A percentile compares a stretch with the other conserved stretches of the same genome.
These are phyloP conservation scores for Cordyceps tenuipes DNA, from an alignment of 2,329 filamentous ascomycete species.

Conservation along the genomic window DNA sequence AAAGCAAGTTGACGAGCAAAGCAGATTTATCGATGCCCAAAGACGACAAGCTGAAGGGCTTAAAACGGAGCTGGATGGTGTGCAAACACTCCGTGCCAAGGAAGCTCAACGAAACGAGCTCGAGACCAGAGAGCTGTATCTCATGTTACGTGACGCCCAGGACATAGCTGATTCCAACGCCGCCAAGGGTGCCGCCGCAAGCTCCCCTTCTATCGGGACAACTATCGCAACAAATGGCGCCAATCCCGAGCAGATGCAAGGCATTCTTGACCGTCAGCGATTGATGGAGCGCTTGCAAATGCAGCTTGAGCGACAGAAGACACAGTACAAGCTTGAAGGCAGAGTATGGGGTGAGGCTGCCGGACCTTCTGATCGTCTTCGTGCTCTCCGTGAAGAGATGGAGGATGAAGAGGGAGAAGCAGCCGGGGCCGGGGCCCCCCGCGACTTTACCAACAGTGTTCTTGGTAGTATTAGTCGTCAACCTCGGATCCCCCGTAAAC, in stretches of 20 bases:
- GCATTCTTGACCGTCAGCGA: conserved; percentile 84
- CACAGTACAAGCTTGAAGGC: conserved; percentile 93
- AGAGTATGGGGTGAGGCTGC: conserved; percentile 76
- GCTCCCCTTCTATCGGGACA: conserved; percentile 23
- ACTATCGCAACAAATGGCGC: conserved; percentile 41
- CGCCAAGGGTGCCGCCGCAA: conserved; percentile 42
- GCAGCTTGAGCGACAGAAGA: conserved; percentile 94
- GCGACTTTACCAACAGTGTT: conserved; percentile 62
- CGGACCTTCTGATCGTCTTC: conserved; percentile 83
- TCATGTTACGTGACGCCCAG: conserved; percentile 96
- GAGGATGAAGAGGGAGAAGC: conserved; percentile 54
- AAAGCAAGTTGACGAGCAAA: conserved; percentile 87
- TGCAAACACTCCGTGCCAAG: conserved; percentile 78
- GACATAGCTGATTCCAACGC: conserved; percentile 88
- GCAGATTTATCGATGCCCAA: conserved; percentile 83
- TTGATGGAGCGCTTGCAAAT: conserved; percentile 92
- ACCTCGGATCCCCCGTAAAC: conserved; percentile 48
- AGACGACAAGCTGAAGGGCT: conserved; percentile 75
- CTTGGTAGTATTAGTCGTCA: conserved; percentile 63
- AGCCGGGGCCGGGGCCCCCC: conserved; percentile 43
- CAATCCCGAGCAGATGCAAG: conserved; percentile 73
- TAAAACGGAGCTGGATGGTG: conserved; percentile 80
- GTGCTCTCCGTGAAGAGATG: conserved; percentile 92
- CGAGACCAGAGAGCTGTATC: conserved; percentile 90
- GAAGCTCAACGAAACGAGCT: conserved; percentile 92